Evolutionary conservation across 2,329 filamentous ascomycete genomes (phyloP), one percentile per base, ranked within the genome.

Genomic region (Emergomyces pasteurianus): DNA sequence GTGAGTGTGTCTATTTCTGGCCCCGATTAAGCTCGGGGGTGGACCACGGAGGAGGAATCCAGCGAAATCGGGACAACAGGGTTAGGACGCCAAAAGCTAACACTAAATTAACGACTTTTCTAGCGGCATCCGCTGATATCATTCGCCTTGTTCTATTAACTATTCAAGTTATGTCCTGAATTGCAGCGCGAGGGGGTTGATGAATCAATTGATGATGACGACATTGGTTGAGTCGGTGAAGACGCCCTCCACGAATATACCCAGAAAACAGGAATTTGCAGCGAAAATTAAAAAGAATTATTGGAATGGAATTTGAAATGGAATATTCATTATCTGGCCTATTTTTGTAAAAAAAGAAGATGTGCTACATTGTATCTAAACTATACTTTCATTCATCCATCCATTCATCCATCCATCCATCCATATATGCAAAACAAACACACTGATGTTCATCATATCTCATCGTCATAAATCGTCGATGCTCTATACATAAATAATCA

Each of bases 401-500:
- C n/a, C n/a, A 31, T 31, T 7, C 31, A 31, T 31, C 34, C 34
- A 36, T 36, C 34, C 34, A 18, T 52, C 31, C 28, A 50, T 60
- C 36, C 55, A 49, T 21, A 46, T 34, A 34, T 36, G 49, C 49
- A n/a, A 10, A 52, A 34, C 26, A 52, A 52, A 31, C 14, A 28
- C 26, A 31, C 18, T 36, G 16, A 40, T 38, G n/a, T 18, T 59
- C 26, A 43, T 58, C 61, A 21, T 59, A 47, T 60, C 60, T 59
- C 53, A 60, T 61, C 58, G 58, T 60, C 57, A 59, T 59, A 59
- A 59, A 49, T 59, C 47, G 26, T 57, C 26, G 54, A 40, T 28
- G 54, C 36, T 42, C 54, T 57, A 46, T 57, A 46, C 54, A 57
- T 46, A 26, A 46, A 43, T 9, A 18, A 14, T 10, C 36, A 42